Evolutionary conservation across 306 rosid species (phyloP).

Genomic region (Potentilla sterilis): DNA sequence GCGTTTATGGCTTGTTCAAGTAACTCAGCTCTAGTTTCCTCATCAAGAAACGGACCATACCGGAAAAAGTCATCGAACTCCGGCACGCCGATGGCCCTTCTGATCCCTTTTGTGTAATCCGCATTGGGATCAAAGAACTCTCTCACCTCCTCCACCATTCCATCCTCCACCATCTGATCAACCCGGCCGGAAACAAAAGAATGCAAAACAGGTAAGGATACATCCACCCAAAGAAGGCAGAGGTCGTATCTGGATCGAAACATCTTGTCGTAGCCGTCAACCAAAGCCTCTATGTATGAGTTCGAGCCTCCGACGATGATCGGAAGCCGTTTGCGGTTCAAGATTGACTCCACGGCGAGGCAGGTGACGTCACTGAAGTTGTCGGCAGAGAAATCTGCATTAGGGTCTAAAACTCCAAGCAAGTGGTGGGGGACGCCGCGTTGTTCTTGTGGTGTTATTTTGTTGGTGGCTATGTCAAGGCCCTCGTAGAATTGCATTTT

Average conservation of each 20-base stretch:
- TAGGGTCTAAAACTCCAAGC: slow-evolving; percentile 53
- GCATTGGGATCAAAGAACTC: slow-evolving; percentile 43
- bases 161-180: slow-evolving; percentile 55
- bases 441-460: slow-evolving; percentile 64
- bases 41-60: slow-evolving; percentile 27
- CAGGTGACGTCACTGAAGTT: slow-evolving; percentile 49
- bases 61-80: slow-evolving; percentile 69
- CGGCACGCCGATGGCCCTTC: slow-evolving; percentile 80
- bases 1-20: slow-evolving; percentile 45
- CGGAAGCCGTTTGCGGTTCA: slow-evolving; percentile 40
- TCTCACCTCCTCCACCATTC: slow-evolving; percentile 61
- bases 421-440: slow-evolving; percentile 69
- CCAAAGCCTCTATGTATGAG: slow-evolving; percentile 64
- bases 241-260: slow-evolving; percentile 55
- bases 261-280: slow-evolving; percentile 49
- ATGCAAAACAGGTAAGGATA: slow-evolving; percentile 42
- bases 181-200: slow-evolving; percentile 54
- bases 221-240: slow-evolving; percentile 78
- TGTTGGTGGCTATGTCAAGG: slow-evolving; percentile 73
- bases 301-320: slow-evolving; percentile 92
- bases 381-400: slow-evolving; percentile 48
- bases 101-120: slow-evolving; percentile 57
- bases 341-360: slow-evolving; percentile 41
- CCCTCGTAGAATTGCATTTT: slow-evolving; percentile 85
- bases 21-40: slow-evolving; percentile 21